Base-by-base conservation (phyloP, 495 filamentous ascomycete genomes). In the Hypoxylon lenormandii region DNA sequence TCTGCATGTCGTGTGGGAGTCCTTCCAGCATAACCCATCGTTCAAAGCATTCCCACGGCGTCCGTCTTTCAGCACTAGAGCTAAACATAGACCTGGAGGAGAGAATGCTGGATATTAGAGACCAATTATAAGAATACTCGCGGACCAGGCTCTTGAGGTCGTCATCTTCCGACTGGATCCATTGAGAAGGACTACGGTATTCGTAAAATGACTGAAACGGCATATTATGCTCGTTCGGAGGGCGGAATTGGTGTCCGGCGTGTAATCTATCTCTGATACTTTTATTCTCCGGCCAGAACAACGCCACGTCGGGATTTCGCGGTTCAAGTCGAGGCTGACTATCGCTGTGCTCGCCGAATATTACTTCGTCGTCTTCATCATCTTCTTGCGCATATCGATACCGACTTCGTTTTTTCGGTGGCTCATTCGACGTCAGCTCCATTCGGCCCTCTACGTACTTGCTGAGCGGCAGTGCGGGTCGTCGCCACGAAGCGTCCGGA, bases 21-120 rank as follows among this genome's bases (percentile, higher is more conserved):
- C 92, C 92, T 79, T 97, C 95, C 8, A 98, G 80, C 56, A 89
- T 87, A 13, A 97, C 88, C 93, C 94, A 98, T 37, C 96, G 88
- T 75, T 98, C 95, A 72, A 98, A 98, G 73, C 95, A 98, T 79
- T 98, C 95, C 95, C 95, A 98, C 4, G 95, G 94, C 3, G 96
- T 98, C 50, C 95, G 86, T 56, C 95, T 87, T 73, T 97, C 96
- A 10, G 92, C 87, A 12, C 91, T 90, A 48, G 94, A 93, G 19
- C 89, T 87, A 73, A 90, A 96, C 28, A 85, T 67, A 3, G 92
- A 95, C 47, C 87, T 85, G n/a, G 88, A 84, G 0, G 87, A 85
- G 40, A 97, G 80, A 63, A 92, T 89, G 64, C 84, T 89, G 4
- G 92, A 91, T 47, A 98, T 96, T 5, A 98, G 81, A 10, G 93